Conservation (phyloP, 345 rosid genomes). For the Luvunga scandens region DNA sequence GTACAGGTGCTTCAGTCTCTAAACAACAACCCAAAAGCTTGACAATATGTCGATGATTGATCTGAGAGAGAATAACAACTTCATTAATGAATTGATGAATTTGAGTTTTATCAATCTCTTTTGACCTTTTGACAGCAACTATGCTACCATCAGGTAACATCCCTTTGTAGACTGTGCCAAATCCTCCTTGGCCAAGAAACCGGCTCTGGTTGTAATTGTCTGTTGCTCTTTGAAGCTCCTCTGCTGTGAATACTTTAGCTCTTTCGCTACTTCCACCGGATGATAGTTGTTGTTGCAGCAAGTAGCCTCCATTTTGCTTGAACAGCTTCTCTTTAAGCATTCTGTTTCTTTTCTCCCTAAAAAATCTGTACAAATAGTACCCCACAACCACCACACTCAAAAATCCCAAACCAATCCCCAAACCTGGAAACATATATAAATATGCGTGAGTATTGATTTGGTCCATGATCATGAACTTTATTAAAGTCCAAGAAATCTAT, state of each 20-base stretch:
- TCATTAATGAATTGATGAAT: too few relatives aligned
- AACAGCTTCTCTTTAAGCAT: constrained; percentile 12
- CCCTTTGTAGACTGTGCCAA: not conserved
- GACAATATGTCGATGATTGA: too few relatives aligned
- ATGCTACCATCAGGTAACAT: too few relatives aligned
- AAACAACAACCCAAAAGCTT: too few relatives aligned
- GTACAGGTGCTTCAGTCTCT: too few relatives aligned
- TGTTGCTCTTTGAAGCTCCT: constrained; percentile 25
- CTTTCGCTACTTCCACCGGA: constrained; percentile 8
- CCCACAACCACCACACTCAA: constrained; percentile 3
- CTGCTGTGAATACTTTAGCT: constrained; percentile 14
- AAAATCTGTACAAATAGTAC: constrained; percentile 1
- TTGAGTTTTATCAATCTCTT: constrained; percentile 1
- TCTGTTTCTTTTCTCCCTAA: constrained; percentile 8
- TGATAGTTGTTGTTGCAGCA: constrained; percentile 19
- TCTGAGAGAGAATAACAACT: too few relatives aligned
- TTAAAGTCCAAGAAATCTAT: not conserved
- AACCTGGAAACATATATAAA: constrained; percentile 9
- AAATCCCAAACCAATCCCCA: constrained; percentile 19
- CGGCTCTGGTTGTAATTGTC: constrained; percentile 23
- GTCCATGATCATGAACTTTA: too few relatives aligned
- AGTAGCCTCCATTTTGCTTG: constrained; percentile 25
- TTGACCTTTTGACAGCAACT: constrained; percentile 18
- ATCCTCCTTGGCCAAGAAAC: constrained; percentile 30
- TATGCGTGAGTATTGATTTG: too few relatives aligned